Conservation (phyloP, 2,329 filamentous ascomycete species). For the Microdochium paspali region DNA sequence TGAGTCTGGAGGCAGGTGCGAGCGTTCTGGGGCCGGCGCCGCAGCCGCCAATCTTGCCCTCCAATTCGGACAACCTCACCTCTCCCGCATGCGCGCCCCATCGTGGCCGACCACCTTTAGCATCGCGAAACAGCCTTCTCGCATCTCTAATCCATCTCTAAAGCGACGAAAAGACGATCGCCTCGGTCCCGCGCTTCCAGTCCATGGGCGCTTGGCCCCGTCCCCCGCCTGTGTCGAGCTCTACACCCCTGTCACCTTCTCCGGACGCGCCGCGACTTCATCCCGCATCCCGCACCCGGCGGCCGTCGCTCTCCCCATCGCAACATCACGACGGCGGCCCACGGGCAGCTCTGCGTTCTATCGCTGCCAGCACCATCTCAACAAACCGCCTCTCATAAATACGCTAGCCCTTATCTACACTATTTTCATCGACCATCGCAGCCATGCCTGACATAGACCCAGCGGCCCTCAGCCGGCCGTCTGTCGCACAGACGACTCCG, state of each 20-base stretch:
- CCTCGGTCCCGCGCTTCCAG: constrained; percentile 11
- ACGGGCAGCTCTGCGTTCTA: neutral
- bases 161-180: constrained; percentile 9
- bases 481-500: constrained; percentile 48
- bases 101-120: neutral
- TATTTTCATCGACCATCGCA: constrained; percentile 7
- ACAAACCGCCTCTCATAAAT: constrained; percentile 3
- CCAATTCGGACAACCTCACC: neutral
- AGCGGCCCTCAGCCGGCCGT: constrained; percentile 55
- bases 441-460: constrained; percentile 63
- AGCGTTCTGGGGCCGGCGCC: neutral
- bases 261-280: constrained; percentile 12
- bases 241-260: constrained; percentile 6
- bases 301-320: constrained; percentile 5
- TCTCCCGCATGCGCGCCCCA: neutral
- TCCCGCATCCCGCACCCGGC: constrained; percentile 4
- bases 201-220: constrained; percentile 15
- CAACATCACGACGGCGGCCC: neutral
- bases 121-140: neutral
- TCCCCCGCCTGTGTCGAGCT: constrained; percentile 16
- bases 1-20: neutral
- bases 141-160: neutral
- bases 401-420: constrained; percentile 11
- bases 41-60: neutral
- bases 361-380: neutral